Conservation (phyloP, 306 rosid species). For the Quercus engelmannii region DNA sequence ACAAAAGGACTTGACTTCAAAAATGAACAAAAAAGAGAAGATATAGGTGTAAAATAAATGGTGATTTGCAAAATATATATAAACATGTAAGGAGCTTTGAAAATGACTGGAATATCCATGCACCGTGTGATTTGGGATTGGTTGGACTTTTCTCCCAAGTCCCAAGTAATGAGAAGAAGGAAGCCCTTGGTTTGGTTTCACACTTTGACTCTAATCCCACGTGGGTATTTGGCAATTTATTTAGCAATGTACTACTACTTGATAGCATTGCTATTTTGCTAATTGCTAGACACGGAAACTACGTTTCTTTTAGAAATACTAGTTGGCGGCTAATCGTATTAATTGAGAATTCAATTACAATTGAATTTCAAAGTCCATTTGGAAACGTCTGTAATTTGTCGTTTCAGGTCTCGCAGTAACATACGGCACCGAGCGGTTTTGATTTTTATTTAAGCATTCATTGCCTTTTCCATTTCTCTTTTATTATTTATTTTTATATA, state of each 20-base stretch:
- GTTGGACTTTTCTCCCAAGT: background rate
- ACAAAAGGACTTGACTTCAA: too few relatives aligned
- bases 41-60: background rate
- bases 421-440: slow-evolving; percentile 1
- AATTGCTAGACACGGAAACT: background rate
- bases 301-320: background rate
- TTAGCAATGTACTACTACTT: too few relatives aligned
- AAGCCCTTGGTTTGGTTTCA: too few relatives aligned
- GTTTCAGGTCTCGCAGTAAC: background rate
- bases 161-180: background rate
- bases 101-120: background rate
- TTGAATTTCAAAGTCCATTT: slow-evolving; percentile 19
- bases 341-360: background rate
- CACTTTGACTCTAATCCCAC: too few relatives aligned
- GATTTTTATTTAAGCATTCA: background rate
- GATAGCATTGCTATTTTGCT: too few relatives aligned
- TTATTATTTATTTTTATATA: too few relatives aligned
- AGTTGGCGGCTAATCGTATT: slow-evolving; percentile 20
- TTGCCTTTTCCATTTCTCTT: too few relatives aligned
- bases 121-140: background rate
- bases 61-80: background rate
- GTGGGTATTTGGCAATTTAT: too few relatives aligned
- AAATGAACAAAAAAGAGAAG: background rate
- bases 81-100: background rate
- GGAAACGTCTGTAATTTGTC: background rate